phyloP scores from a whole-genome alignment of 129 eudicot genomes.

The Saussurea involucrata region DNA sequence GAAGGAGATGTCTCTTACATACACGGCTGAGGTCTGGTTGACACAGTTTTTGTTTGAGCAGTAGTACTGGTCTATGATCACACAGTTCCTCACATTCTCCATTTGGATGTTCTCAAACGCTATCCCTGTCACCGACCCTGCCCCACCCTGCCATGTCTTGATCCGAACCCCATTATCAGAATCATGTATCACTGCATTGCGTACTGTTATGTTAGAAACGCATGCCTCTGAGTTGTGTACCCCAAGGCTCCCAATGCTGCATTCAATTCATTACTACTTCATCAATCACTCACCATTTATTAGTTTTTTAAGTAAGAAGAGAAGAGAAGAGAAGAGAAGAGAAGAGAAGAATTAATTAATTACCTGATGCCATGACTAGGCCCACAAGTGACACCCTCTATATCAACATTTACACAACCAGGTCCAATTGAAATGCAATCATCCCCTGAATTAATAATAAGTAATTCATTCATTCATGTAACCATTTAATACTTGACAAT shows the following conservation, averaged over 20 bases:
- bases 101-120: constrained; percentile 83
- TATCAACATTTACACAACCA: constrained; percentile 73
- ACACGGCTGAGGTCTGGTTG: constrained; percentile 82
- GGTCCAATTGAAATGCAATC: constrained; percentile 97
- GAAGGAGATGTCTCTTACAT: constrained; percentile 58
- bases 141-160: constrained; percentile 99
- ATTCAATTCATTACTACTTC: background rate
- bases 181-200: constrained; percentile 63
- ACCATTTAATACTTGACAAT: background rate
- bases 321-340: too few species aligned
- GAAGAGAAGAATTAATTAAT: too few species aligned
- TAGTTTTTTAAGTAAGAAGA: too few species aligned
- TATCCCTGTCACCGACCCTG: constrained; percentile 85
- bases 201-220: constrained; percentile 85
- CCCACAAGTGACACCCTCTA: constrained; percentile 82
- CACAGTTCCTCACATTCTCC: constrained; percentile 87
- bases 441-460: constrained; percentile 59
- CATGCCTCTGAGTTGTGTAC: constrained; percentile 84
- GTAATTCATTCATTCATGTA: background rate
- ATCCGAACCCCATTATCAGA: constrained; percentile 93
- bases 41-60: constrained; percentile 73
- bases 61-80: constrained; percentile 87
- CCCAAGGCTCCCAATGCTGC: constrained; percentile 95
- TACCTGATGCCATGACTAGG: constrained; percentile 98
- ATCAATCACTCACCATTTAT: too few species aligned